Evolutionary conservation across 2,329 filamentous ascomycete species (phyloP).

Genomic region (Colletotrichum tofieldiae): DNA sequence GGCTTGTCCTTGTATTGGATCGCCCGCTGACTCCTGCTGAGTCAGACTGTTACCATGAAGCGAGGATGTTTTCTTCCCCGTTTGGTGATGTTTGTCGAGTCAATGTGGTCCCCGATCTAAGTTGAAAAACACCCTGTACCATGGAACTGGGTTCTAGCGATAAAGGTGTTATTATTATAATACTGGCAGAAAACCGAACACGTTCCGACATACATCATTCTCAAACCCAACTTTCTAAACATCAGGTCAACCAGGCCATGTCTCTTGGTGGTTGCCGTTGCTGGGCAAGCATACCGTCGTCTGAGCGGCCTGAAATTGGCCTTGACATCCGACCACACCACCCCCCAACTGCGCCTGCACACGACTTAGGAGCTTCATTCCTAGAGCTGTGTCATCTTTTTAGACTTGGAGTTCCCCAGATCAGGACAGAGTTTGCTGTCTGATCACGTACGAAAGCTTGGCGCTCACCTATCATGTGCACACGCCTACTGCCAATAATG

Average conservation of each 20-base stretch:
- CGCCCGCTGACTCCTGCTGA: constrained; percentile 24
- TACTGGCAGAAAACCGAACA: constrained; percentile 8
- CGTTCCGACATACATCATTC: constrained; percentile 1
- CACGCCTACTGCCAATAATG: not conserved
- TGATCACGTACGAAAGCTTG: constrained; percentile 8
- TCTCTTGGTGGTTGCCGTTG: constrained; percentile 5
- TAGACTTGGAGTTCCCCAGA: not conserved
- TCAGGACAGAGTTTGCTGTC: constrained; percentile 3
- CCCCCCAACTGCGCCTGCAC: not conserved
- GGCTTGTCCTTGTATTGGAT: constrained; percentile 12
- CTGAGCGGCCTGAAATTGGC: constrained; percentile 17
- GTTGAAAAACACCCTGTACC: not conserved
- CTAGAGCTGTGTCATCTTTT: not conserved
- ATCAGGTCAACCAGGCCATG: constrained; percentile 11
- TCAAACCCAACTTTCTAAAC: constrained; percentile 13
- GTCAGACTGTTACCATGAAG: constrained; percentile 10
- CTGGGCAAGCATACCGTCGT: not conserved
- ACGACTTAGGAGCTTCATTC: not conserved
- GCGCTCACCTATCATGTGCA: not conserved
- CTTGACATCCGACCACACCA: constrained; percentile 35
- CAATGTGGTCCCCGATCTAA: not conserved
- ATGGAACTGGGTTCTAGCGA: not conserved
- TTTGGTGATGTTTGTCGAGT: not conserved
- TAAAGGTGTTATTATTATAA: constrained; percentile 19
- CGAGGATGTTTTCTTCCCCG: not conserved